Evolutionary conservation across 2,329 filamentous ascomycete genomes (phyloP), one percentile per base, ranked within the genome.

Genomic region (Phyllosticta ampelicida): DNA sequence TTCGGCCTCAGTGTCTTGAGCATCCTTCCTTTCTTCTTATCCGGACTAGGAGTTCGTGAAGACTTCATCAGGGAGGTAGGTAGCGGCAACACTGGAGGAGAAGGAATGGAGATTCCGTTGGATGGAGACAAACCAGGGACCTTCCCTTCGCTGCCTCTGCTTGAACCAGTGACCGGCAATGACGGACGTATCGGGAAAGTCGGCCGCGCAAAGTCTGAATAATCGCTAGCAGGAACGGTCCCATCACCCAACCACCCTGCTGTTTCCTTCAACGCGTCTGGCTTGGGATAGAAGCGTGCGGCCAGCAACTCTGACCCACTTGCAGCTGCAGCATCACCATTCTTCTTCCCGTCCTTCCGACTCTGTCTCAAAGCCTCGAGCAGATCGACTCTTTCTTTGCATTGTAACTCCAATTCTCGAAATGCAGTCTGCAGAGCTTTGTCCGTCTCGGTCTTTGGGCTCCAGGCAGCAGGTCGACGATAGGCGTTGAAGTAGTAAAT

Each of bases 321-420:
- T 60, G 20, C 19, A 53, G 49, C 19, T 19, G 19, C 49, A 51
- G 19, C 16, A 18, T 53, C 64, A 9, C 67, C 65, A 28, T 73
- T 70, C 61, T 76, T 67, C 65, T 73, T 73, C 9, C 75, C 75
- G 52, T 84, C 82, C 61, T 79, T 74, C 29, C 82, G 75, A 65
- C 83, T 86, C 62, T 87, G 77, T 61, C 85, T 83, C 59, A 97
- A 75, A 6, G 91, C 87, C 68, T 94, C 87, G 6, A 97, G 79
- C 30, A 97, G 77, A 69, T 96, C 90, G 54, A 96, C 89, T 53
- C 91, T 83, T 73, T 97, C 92, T 71, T 94, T 92, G 73, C 91
- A 96, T 73, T 96, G 92, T 62, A 91, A 71, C 69, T 97, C 90
- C 67, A 97, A 81, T 66, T 90, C 81, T 60, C 84, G 83, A 61